These are phyloP conservation scores for Cryomyces antarcticus DNA, from an alignment of 495 filamentous ascomycete species.

Conservation along the genomic window DNA sequence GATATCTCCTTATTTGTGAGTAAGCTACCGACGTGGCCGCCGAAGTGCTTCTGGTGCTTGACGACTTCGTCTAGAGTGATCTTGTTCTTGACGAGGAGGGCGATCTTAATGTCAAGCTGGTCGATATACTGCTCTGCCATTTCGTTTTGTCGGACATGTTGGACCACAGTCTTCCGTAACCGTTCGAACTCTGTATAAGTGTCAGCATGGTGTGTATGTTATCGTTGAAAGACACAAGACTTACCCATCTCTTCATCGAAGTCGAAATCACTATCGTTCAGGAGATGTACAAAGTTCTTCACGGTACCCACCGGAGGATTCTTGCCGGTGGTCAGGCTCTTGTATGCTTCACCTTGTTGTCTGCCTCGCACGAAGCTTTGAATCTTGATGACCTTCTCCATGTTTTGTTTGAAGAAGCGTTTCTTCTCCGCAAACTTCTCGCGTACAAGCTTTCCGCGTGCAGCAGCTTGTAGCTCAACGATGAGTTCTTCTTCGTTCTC, in stretches of 20 bases:
- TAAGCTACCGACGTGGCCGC: conserved; percentile 71
- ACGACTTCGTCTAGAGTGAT: conserved; percentile 97
- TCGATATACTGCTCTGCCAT: conserved; percentile 94
- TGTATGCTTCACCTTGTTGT: conserved; percentile 94
- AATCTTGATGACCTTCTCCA: conserved; percentile 96
- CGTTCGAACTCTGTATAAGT: conserved; percentile 54
- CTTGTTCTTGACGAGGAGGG: conserved; percentile 94
- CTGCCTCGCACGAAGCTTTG: conserved; percentile 88
- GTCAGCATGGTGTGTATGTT: conserved; percentile 2
- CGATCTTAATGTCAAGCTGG: conserved; percentile 97
- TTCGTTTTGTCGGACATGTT: conserved; percentile 92
- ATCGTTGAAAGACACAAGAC: not conserved
- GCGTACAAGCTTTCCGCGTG: conserved; percentile 54
- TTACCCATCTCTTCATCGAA: conserved; percentile 80
- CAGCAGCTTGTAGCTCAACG: conserved; percentile 51
- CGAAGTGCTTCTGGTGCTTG: conserved; percentile 90
- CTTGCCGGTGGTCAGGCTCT: conserved; percentile 85
- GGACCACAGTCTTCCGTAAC: conserved; percentile 79
- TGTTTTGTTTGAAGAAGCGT: conserved; percentile 79
- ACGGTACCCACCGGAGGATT: conserved; percentile 92
- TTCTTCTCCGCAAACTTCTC: conserved; percentile 63
- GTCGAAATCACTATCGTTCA: conserved; percentile 96
- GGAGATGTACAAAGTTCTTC: conserved; percentile 90
- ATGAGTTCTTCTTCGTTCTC: conserved; percentile 63
- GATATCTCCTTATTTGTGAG: conserved; percentile 72